Evolutionary conservation across 352 stramenopile species (phyloP).

Genomic region (Blastocystis sp.): DNA sequence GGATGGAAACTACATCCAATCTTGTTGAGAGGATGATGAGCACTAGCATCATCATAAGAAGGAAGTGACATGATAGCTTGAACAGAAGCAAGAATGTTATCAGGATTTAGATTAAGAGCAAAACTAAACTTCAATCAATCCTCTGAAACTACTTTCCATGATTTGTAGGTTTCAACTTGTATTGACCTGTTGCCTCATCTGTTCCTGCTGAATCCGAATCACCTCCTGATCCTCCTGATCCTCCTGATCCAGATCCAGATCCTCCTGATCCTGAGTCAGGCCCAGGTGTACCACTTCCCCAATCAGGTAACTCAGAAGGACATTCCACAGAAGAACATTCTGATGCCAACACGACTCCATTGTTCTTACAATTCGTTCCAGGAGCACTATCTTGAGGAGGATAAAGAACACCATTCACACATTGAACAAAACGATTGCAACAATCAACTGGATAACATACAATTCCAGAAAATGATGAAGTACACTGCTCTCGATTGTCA

Average conservation of each 20-base stretch:
- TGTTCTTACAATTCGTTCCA: conserved; percentile 49
- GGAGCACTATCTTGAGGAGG: neutral
- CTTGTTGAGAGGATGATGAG: conserved; percentile 9
- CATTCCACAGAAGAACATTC: conserved; percentile 21
- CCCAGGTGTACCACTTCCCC: conserved; percentile 7
- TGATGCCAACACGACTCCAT: neutral
- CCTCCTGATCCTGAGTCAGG: no score
- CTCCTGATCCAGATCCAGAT: neutral
- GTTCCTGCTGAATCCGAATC: neutral
- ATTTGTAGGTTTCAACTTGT: neutral
- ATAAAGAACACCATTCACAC: conserved; percentile 52
- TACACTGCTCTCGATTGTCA: conserved; percentile 46
- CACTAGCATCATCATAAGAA: conserved; percentile 25
- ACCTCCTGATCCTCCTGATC: neutral
- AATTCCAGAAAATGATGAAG: conserved; percentile 13
- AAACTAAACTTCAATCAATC: neutral
- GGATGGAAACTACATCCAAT: conserved; percentile 45
- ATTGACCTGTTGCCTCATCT: conserved; percentile 1
- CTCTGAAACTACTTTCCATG: neutral
- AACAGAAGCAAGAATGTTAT: conserved; percentile 5
- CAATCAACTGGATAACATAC: conserved; percentile 53
- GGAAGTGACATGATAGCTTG: neutral
- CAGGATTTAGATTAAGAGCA: conserved; percentile 3
- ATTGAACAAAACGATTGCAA: conserved; percentile 44
- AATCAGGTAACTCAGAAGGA: conserved; percentile 42